Conservation (phyloP, 2,329 filamentous ascomycete genomes). For the Zymoseptoria pseudotritici region DNA sequence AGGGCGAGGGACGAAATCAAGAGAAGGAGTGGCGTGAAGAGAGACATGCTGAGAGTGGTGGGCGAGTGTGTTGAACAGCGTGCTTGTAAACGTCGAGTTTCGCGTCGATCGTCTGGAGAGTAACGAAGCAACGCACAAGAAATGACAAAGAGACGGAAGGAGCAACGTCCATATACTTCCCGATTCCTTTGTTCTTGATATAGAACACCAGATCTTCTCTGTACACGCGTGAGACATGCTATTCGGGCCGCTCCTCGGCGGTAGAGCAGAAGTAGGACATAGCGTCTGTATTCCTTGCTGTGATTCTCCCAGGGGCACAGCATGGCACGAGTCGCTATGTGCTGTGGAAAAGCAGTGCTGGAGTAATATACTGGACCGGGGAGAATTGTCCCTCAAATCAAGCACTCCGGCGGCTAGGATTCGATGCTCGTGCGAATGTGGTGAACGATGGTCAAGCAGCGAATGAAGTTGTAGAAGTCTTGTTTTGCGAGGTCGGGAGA, state of each 20-base stretch:
- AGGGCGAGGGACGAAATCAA: constrained; percentile 4
- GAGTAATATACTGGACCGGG: neutral
- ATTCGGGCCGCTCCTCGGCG: too few relatives aligned
- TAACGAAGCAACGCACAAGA: neutral
- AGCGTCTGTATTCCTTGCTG: too few relatives aligned
- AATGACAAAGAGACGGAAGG: neutral
- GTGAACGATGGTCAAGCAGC: constrained; percentile 2
- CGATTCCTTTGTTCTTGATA: neutral
- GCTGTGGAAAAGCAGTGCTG: neutral
- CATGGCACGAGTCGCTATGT: neutral
- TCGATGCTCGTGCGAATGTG: neutral
- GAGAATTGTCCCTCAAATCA: neutral
- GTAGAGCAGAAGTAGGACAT: too few relatives aligned
- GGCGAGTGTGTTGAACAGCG: neutral
- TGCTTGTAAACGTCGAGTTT: neutral
- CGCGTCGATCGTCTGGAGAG: neutral
- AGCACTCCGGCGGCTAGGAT: neutral
- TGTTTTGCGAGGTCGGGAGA: constrained; percentile 1
- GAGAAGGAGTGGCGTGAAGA: constrained; percentile 5
- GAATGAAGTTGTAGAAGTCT: constrained; percentile 9
- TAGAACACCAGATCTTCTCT: neutral
- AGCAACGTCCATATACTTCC: neutral
- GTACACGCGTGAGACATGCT: neutral
- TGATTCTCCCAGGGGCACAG: too few relatives aligned
- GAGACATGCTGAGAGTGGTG: constrained; percentile 9